Evolutionary conservation across 2,329 filamentous ascomycete species (phyloP).

Genomic region (Venturia aucupariae): DNA sequence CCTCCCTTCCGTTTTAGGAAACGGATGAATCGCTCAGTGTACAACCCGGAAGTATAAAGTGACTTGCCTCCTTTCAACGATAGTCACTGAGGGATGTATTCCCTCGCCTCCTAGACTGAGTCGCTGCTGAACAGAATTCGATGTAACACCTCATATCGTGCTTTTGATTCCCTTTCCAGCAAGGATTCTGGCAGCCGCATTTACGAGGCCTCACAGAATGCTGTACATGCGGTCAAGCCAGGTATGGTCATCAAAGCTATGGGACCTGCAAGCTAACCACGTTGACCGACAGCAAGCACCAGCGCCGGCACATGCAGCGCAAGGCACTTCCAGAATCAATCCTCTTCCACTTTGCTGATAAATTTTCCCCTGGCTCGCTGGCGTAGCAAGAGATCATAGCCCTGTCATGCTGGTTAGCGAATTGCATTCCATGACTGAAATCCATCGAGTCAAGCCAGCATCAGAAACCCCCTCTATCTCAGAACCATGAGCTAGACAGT

Average conservation of each 20-base stretch:
- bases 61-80: not conserved
- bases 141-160: too few relatives aligned
- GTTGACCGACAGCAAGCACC: not conserved
- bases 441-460: not conserved
- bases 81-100: not conserved
- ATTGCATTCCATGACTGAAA: not conserved
- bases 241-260: not conserved
- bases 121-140: too few relatives aligned
- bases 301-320: not conserved
- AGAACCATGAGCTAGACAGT: not conserved
- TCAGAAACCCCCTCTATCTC: not conserved
- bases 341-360: conserved; percentile 17
- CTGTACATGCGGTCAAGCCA: not conserved
- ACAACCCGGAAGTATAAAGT: not conserved
- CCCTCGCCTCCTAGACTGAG: not conserved
- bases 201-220: not conserved
- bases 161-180: too few relatives aligned
- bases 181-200: too few relatives aligned
- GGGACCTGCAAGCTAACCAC: not conserved
- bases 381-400: conserved; percentile 17
- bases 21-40: not conserved
- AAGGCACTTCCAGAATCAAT: not conserved
- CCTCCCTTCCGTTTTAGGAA: not conserved
- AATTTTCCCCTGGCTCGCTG: conserved; percentile 18
- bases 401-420: conserved; percentile 13